phyloP scores from a whole-genome alignment of 495 filamentous ascomycete species.

The Gamarada debralockiae region DNA sequence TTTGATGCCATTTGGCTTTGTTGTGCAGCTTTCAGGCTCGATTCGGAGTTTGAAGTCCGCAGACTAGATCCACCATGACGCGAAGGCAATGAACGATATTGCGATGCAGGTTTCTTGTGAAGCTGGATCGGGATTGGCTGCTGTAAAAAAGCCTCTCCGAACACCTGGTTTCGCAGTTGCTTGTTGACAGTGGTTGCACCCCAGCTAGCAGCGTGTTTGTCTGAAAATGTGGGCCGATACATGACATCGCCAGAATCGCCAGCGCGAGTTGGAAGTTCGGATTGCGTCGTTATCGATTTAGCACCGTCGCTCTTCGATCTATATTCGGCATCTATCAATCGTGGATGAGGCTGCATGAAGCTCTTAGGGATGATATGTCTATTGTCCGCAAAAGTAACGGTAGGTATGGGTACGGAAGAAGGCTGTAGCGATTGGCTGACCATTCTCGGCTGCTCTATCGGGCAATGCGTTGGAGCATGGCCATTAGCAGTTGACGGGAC shows the following conservation, averaged over 20 bases:
- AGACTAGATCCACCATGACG: constrained; percentile 20
- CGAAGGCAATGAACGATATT: constrained; percentile 53
- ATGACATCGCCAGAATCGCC: neutral
- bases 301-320: constrained; percentile 17
- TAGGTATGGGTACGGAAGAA: constrained; percentile 58
- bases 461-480: neutral
- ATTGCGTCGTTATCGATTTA: neutral
- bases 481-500: constrained; percentile 8
- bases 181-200: constrained; percentile 94
- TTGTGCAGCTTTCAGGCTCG: constrained; percentile 22
- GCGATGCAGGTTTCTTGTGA: constrained; percentile 56
- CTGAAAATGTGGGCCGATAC: constrained; percentile 38
- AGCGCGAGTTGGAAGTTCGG: neutral
- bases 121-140: constrained; percentile 62
- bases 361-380: constrained; percentile 90
- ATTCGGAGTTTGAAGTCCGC: constrained; percentile 22
- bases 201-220: constrained; percentile 69
- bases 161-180: constrained; percentile 82
- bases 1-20: constrained; percentile 1
- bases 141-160: constrained; percentile 89
- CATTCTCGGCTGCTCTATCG: constrained; percentile 42
- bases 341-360: constrained; percentile 46
- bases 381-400: constrained; percentile 94
- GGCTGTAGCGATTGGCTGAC: constrained; percentile 71
- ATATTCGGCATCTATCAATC: constrained; percentile 8